Percentiles rank a stretch among this genome's conserved stretches.
These are phyloP conservation scores for Microcos paniculata DNA, from an alignment of 345 rosid species.

Conservation along the genomic window DNA sequence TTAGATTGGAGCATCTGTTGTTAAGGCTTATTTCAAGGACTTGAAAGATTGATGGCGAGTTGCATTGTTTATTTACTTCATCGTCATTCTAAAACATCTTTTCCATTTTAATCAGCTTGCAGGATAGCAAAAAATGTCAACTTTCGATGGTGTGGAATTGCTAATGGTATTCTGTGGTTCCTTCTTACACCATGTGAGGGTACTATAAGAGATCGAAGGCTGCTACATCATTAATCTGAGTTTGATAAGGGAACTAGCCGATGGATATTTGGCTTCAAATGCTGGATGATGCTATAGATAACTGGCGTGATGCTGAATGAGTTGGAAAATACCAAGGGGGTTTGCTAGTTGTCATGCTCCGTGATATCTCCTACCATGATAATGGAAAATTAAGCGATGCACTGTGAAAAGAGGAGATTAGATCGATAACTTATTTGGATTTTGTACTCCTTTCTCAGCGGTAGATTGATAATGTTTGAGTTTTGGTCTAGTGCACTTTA, in stretches of 20 bases:
- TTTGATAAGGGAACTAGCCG: neutral
- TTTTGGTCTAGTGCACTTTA: neutral
- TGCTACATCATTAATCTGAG: neutral
- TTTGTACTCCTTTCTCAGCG: neutral
- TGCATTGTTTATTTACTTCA: neutral
- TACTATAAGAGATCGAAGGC: neutral
- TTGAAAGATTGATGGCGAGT: neutral
- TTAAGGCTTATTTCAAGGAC: neutral
- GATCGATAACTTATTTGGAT: neutral
- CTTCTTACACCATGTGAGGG: neutral
- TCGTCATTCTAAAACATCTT: neutral
- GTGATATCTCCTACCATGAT: neutral
- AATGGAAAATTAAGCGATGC: neutral
- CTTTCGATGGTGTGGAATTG: slow-evolving; percentile 4
- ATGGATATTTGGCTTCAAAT: slow-evolving; percentile 7
- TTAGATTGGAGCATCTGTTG: neutral
- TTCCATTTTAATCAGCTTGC: slow-evolving; percentile 1
- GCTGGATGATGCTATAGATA: neutral
- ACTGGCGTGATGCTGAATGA: neutral
- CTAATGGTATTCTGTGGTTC: neutral
- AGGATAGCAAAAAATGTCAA: slow-evolving; percentile 3
- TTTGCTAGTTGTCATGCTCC: neutral
- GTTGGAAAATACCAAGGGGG: neutral
- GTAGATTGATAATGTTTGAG: neutral
- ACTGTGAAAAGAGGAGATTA: neutral